phyloP scores from a whole-genome alignment of 1,284 basidiomycete species.

The Boletus semigastroideus region DNA sequence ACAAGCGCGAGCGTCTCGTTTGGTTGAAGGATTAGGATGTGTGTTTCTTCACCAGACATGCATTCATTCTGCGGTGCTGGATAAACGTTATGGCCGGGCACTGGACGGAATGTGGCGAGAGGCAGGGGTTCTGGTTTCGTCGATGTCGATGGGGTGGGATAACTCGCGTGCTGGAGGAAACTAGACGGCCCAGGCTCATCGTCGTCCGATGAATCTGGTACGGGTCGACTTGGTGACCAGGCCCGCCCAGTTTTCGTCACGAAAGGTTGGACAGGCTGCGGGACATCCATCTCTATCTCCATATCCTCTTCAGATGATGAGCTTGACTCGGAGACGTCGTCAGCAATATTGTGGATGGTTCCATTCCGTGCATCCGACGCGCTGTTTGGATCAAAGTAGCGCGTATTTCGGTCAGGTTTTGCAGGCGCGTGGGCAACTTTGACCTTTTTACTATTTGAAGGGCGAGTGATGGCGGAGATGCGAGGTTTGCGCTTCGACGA shows the following conservation, averaged over 20 bases:
- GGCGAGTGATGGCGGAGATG: not conserved
- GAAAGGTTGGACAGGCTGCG: conserved; percentile 3
- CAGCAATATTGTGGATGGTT: conserved; percentile 19
- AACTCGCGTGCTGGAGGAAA: not conserved
- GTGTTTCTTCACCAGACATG: conserved; percentile 15
- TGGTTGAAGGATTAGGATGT: conserved; percentile 43
- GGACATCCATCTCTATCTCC: conserved; percentile 17
- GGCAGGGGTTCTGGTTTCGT: not conserved
- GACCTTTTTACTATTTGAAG: conserved; percentile 23
- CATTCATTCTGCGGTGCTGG: conserved; percentile 2
- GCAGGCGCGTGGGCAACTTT: conserved; percentile 14
- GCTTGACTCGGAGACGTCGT: conserved; percentile 36
- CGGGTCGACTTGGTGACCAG: conserved; percentile 55
- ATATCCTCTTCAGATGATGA: conserved; percentile 32
- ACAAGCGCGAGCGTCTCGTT: conserved; percentile 56
- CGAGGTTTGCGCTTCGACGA: conserved; percentile 24
- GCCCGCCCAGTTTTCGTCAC: conserved; percentile 32
- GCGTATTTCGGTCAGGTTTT: conserved; percentile 12
- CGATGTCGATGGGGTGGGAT: not conserved
- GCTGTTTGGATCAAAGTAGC: conserved; percentile 40
- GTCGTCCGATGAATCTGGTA: conserved; percentile 50
- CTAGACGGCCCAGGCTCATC: conserved; percentile 26
- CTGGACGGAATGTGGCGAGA: conserved; percentile 25
- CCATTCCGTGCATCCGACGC: conserved; percentile 36
- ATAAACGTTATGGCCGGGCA: conserved; percentile 12